Evolutionary conservation across 1,139 yeast genomes (phyloP), one percentile per base, ranked within the genome.

Genomic region (Diutina mesorugosa): DNA sequence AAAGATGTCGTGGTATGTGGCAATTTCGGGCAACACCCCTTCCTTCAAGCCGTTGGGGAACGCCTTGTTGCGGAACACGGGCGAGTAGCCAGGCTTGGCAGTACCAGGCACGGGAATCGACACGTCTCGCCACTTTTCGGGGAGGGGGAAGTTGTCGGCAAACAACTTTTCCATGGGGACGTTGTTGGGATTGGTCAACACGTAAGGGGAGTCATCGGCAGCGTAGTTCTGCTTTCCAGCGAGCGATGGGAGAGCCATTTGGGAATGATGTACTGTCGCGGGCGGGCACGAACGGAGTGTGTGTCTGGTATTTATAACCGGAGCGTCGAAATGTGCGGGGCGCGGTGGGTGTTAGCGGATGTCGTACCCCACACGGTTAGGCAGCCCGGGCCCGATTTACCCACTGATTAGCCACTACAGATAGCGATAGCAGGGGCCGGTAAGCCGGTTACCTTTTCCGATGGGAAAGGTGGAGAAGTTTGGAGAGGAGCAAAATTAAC

Each of bases 41-140:
- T 56, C 26, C 30, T 59, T 45, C n/a, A 61, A 45, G 2, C 50
- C 21, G 14, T 57, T 50, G 5, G 59, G 58, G 21, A 56, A 51
- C 7, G 60, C 58, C 10, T 59, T 58, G 60, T 72, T 73, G 51
- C 78, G 62, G 62, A 69, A 74, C 53, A 73, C 66, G 12, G 67
- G 63, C 12, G 76, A 69, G 58, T 59, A 69, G 1, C 76, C 77
- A 1, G 60, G 63, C 38, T 62, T 61, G 35, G 61, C 69, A 14
- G 76, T 64, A 2, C 73, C 74, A 1, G 70, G 67, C 21, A 73
- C 58, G 4, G 72, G 65, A 6, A 67, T 63, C 1, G 76, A 62
- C 14, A 58, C 50, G 38, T 60, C 56, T 8, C 28, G 7, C 35
- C 18, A n/a, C 58, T 55, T 58, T 18, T 58, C 57, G 7, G 66